These are phyloP conservation scores for Calonectria naviculata DNA, from an alignment of 2,329 filamentous ascomycete genomes.

Conservation along the genomic window DNA sequence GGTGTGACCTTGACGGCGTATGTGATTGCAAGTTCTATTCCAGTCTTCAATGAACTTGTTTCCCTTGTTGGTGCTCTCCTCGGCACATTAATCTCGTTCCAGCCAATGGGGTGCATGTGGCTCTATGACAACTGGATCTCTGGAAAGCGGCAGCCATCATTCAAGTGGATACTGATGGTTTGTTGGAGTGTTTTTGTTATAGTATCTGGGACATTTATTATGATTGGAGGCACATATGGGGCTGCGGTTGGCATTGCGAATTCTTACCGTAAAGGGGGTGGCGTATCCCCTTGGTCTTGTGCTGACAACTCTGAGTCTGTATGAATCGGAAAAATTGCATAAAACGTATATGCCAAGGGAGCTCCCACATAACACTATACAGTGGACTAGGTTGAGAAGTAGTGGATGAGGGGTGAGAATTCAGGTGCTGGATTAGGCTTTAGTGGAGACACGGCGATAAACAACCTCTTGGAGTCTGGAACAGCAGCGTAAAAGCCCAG, in stretches of 20 bases:
- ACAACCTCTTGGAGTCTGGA: too few relatives aligned
- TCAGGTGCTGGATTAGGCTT: too few relatives aligned
- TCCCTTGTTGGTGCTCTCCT: slow-evolving; percentile 38
- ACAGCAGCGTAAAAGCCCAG: too few relatives aligned
- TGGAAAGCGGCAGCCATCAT: neutral
- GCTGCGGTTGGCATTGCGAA: slow-evolving; percentile 21
- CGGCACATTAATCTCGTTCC: slow-evolving; percentile 37
- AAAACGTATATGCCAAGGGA: too few relatives aligned
- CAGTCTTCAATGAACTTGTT: slow-evolving; percentile 24
- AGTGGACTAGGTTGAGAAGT: too few relatives aligned
- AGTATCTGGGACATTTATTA: neutral
- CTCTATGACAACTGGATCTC: slow-evolving; percentile 32
- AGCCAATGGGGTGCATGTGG: slow-evolving; percentile 38
- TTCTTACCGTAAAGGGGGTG: slow-evolving; percentile 45
- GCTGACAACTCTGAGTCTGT: slow-evolving; percentile 50
- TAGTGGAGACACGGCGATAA: too few relatives aligned
- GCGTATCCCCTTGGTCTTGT: slow-evolving; percentile 51
- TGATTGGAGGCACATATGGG: slow-evolving; percentile 2
- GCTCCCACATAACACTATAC: too few relatives aligned
- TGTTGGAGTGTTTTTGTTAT: slow-evolving; percentile 28
- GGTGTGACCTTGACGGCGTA: slow-evolving; percentile 30
- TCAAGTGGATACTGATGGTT: slow-evolving; percentile 28
- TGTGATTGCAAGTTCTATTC: slow-evolving; percentile 35
- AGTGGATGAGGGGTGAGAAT: too few relatives aligned
- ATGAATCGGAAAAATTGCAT: neutral